Conservation (phyloP, 768 basidiomycete genomes). For the Suillus luteus region DNA sequence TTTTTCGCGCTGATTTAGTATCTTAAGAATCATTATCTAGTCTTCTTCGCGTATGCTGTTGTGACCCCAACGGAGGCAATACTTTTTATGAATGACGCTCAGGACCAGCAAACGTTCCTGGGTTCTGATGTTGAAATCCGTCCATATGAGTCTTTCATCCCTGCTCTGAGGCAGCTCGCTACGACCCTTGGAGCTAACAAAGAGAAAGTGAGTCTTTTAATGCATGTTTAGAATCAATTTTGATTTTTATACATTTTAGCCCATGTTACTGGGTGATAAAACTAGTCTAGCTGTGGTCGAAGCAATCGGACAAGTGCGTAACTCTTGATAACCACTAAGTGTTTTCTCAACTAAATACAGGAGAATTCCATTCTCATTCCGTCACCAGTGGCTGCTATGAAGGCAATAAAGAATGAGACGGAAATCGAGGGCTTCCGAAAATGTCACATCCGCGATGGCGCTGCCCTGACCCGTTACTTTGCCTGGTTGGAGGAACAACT, state of each 20-base stretch:
- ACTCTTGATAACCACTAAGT: neutral
- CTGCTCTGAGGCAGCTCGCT: conserved; percentile 56
- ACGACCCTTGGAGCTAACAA: conserved; percentile 36
- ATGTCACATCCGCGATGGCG: conserved; percentile 87
- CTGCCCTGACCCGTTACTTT: conserved; percentile 86
- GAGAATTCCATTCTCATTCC: conserved; percentile 60
- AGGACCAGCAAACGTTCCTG: conserved; percentile 52
- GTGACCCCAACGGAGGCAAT: conserved; percentile 58
- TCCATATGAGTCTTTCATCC: conserved; percentile 70
- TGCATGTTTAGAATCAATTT: conserved; percentile 26
- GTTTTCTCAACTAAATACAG: conserved; percentile 32
- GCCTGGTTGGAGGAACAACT: conserved; percentile 92
- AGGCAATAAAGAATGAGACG: conserved; percentile 75
- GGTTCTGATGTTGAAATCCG: conserved; percentile 60
- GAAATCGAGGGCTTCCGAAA: conserved; percentile 92
- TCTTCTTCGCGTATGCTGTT: conserved; percentile 92
- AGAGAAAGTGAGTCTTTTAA: conserved; percentile 28
- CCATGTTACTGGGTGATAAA: conserved; percentile 75
- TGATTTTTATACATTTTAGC: conserved; percentile 39
- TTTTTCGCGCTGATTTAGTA: conserved; percentile 7
- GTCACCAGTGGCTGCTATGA: conserved; percentile 79
- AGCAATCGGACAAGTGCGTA: conserved; percentile 67
- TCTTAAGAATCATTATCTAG: conserved; percentile 34
- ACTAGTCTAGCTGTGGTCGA: conserved; percentile 82
- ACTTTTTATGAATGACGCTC: conserved; percentile 66